Conservation (phyloP, 176 grass and related monocot genomes). For the Phyllostachys edulis region DNA sequence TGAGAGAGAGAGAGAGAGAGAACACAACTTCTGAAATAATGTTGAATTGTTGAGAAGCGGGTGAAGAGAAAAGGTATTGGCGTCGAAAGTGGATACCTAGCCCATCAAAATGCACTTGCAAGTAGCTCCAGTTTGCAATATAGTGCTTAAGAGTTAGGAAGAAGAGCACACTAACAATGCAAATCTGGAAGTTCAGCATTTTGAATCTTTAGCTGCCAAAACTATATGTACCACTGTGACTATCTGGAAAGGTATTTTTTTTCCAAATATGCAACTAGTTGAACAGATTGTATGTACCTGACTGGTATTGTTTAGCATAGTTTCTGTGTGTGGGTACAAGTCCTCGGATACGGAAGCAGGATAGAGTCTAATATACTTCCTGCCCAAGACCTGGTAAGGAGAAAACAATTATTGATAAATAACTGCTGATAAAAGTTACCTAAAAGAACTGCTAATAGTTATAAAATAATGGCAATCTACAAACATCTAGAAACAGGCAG, state of each 20-base stretch:
- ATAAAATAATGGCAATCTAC: background rate
- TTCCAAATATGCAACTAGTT: background rate
- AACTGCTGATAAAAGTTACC: conserved; percentile 7
- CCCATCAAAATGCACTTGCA: background rate
- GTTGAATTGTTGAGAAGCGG: background rate
- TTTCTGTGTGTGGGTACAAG: conserved; percentile 78
- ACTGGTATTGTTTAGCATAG: conserved; percentile 83
- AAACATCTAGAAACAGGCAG: conserved; percentile 8
- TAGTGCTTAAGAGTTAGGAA: background rate
- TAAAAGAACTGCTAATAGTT: background rate
- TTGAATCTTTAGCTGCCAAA: background rate
- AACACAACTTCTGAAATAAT: background rate
- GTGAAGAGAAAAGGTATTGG: background rate
- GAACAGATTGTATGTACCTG: conserved; percentile 55
- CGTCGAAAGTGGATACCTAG: background rate
- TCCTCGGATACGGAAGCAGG: conserved; percentile 65
- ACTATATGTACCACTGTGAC: background rate
- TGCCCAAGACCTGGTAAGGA: conserved; percentile 67
- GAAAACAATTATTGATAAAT: conserved; percentile 3
- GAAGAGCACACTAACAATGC: background rate
- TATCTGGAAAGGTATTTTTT: background rate
- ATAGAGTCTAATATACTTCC: conserved; percentile 96
- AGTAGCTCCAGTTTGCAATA: conserved; percentile 1
- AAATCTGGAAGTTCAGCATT: conserved; percentile 1
- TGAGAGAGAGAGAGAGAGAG: background rate